Conservation (phyloP, 257 asterid species). For the Salvia rosmarinus region DNA sequence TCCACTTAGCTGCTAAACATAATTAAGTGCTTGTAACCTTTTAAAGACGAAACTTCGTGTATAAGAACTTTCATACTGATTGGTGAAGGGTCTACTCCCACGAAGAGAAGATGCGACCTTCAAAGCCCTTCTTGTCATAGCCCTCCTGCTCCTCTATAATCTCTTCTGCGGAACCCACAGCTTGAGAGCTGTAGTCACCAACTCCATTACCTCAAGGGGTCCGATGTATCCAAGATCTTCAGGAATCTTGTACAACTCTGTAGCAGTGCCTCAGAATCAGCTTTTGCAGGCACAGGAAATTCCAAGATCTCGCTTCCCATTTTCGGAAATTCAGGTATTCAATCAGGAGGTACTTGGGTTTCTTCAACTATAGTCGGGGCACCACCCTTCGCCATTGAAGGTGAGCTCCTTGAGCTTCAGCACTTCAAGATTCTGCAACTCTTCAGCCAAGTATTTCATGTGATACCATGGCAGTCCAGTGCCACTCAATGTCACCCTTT, state of each 20-base stretch:
- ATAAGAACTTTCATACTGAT: neutral
- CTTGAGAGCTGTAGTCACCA: conserved; percentile 38
- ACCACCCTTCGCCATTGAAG: too few relatives aligned
- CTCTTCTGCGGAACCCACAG: conserved; percentile 20
- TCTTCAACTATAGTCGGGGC: too few relatives aligned
- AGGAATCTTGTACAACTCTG: conserved; percentile 30
- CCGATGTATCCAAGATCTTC: conserved; percentile 3
- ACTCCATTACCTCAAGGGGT: conserved; percentile 26
- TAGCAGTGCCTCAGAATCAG: conserved; percentile 33
- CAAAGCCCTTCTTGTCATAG: neutral
- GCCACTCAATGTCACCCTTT: too few relatives aligned
- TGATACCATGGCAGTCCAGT: too few relatives aligned
- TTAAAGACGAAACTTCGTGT: too few relatives aligned
- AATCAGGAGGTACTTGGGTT: too few relatives aligned
- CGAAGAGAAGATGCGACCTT: conserved; percentile 38
- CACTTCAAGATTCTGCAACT: too few relatives aligned
- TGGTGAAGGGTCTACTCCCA: conserved; percentile 31
- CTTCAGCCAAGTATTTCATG: too few relatives aligned
- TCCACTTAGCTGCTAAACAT: too few relatives aligned
- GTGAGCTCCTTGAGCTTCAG: too few relatives aligned
- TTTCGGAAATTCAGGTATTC: conserved; percentile 33
- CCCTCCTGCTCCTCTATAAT: neutral
- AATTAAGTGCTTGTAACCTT: too few relatives aligned
- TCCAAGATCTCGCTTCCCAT: too few relatives aligned
- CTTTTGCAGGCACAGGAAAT: conserved; percentile 29